Evolutionary conservation across 2,329 filamentous ascomycete genomes (phyloP).

Genomic region (Nemania bipapillata): DNA sequence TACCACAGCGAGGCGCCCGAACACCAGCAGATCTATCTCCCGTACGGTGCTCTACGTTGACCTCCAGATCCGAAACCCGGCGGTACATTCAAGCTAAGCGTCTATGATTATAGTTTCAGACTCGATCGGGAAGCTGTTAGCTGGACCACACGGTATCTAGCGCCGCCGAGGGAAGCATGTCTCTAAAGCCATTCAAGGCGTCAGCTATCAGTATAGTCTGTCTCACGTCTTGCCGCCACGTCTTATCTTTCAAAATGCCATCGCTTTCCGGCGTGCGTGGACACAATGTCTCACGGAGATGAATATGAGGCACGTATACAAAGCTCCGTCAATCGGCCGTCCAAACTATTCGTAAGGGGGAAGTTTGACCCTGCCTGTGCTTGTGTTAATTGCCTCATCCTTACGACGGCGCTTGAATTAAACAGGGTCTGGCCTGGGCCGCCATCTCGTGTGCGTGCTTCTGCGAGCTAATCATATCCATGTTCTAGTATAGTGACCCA

Average conservation of each 20-base stretch:
- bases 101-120: neutral
- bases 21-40: neutral
- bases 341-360: too few species aligned
- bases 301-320: neutral
- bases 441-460: neutral
- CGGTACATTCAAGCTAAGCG: neutral
- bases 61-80: neutral
- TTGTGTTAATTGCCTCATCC: neutral
- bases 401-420: neutral
- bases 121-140: neutral
- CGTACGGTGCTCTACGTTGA: neutral
- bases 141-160: neutral
- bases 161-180: neutral
- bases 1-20: neutral
- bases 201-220: slow-evolving; percentile 9
- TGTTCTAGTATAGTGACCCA: neutral
- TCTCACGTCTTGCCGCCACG: slow-evolving; percentile 8
- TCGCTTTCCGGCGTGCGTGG: neutral
- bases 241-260: neutral
- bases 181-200: neutral
- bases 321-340: neutral
- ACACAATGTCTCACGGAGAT: slow-evolving; percentile 10
- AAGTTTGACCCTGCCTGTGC: neutral
- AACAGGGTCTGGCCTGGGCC: neutral
- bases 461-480: neutral